These are phyloP conservation scores for Barnettozyma californica DNA, from an alignment of 805 yeast genomes.

Conservation along the genomic window DNA sequence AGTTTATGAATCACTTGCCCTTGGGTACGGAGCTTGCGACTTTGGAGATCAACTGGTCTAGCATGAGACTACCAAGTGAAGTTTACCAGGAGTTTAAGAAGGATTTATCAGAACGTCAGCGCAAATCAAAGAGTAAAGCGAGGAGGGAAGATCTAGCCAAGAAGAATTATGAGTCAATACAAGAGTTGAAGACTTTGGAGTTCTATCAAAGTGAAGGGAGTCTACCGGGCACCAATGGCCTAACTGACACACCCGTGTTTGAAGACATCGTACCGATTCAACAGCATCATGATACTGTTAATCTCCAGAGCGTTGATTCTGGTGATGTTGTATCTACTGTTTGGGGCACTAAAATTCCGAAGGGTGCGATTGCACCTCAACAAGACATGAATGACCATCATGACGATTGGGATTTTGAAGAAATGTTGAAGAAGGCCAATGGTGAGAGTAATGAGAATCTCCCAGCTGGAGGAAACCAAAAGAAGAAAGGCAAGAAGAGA, in stretches of 20 bases:
- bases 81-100: constrained; percentile 42
- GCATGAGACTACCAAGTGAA: constrained; percentile 35
- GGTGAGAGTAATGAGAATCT: constrained; percentile 4
- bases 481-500: constrained; percentile 22
- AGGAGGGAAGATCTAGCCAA: constrained; percentile 58
- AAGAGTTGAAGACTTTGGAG: constrained; percentile 52
- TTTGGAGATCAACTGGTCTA: constrained; percentile 81
- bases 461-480: constrained; percentile 11
- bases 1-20: constrained; percentile 79
- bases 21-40: constrained; percentile 79
- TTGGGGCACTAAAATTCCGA: constrained; percentile 62
- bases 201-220: constrained; percentile 34
- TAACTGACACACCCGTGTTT: background rate
- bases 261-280: constrained; percentile 5
- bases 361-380: constrained; percentile 23
- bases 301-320: constrained; percentile 16
- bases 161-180: constrained; percentile 47
- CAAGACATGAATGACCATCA: constrained; percentile 28
- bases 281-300: constrained; percentile 13
- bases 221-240: constrained; percentile 1
- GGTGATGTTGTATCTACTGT: constrained; percentile 39
- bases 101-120: constrained; percentile 55
- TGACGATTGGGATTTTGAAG: constrained; percentile 28
- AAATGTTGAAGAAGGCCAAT: constrained; percentile 17
- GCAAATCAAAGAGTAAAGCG: constrained; percentile 41